Percentiles rank a stretch among this genome's conserved stretches.
Conservation (phyloP, 2,329 filamentous ascomycete genomes). For the Immersiporthe knoxdaviesiana region DNA sequence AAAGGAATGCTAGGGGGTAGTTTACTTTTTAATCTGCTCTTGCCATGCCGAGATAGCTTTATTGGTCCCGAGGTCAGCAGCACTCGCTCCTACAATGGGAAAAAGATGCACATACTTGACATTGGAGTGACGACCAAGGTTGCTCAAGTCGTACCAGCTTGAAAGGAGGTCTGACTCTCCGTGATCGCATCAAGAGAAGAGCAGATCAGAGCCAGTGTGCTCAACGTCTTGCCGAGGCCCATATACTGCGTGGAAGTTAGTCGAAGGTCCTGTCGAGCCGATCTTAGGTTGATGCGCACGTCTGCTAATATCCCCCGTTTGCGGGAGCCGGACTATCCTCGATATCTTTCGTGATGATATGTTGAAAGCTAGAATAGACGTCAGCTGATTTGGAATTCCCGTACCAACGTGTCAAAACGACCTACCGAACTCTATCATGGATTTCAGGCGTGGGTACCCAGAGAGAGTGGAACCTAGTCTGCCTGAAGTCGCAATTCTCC, state of each 20-base stretch:
- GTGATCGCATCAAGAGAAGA: background rate
- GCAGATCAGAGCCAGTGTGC: constrained; percentile 6
- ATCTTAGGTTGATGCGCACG: background rate
- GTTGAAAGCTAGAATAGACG: background rate
- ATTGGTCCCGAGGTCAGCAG: background rate
- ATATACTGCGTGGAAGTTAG: constrained; percentile 2
- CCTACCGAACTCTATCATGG: background rate
- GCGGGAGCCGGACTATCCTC: background rate
- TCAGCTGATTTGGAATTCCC: background rate
- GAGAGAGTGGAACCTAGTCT: background rate
- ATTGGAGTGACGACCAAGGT: background rate
- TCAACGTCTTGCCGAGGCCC: constrained; percentile 20
- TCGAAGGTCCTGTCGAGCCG: background rate
- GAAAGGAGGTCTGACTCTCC: background rate
- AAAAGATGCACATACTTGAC: background rate
- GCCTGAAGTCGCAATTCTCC: background rate
- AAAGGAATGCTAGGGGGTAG: background rate
- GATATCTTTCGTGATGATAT: background rate
- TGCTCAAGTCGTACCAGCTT: background rate
- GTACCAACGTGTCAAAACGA: background rate
- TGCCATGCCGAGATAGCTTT: background rate
- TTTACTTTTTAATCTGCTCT: background rate
- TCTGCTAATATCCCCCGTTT: background rate
- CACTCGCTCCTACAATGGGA: background rate
- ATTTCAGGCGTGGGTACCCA: background rate